Base-by-base conservation (phyloP, 768 basidiomycete species). In the Lentinula edodes region DNA sequence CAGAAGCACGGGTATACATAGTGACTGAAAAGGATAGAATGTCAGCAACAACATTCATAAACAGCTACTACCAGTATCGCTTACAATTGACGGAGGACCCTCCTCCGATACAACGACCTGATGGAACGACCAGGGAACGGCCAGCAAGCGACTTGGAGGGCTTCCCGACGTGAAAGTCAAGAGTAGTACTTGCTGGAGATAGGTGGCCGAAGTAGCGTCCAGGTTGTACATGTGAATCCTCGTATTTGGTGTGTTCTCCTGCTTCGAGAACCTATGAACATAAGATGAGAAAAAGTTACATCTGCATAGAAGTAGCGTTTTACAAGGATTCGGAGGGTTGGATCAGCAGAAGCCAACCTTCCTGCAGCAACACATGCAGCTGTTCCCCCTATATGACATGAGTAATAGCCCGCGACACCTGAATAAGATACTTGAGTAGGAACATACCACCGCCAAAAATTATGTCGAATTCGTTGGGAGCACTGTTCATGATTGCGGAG, bases 21-120 rank as follows among this genome's bases (percentile, higher is more conserved):
- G 68, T 71, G 50, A 71, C 64, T 68, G 28, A 23, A 18, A 16
- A 36, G 9, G 7, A 8, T 35, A 46, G 15, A 5, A 28, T 3
- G 39, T 41, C 28, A 42, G 6, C 13, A 42, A 5, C 20, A 23
- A 10, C 0, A 35, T 34, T 12, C 35, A 10, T 3, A 3, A 28
- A 28, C 28, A 28, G 8, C 0, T 23, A 28, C 15, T 28, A 38
- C 15, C 5, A 28, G 2, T 18, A 7, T n/a, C 3, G 35, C 71
- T 48, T 51, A 81, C 80, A 78, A 60, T 82, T 82, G 32, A 83
- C 73, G 43, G 74, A 71, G 0, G 79, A 79, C 0, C 82, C 81
- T 0, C 82, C 82, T 1, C 82, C 82, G 1, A 83, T 61, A 48
- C 72, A 73, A 53, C 74, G 69, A 4, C 75, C 82, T 5, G 66